These are phyloP conservation scores for Kluyveromyces aestuarii DNA, from an alignment of 805 yeast species.

Conservation along the genomic window DNA sequence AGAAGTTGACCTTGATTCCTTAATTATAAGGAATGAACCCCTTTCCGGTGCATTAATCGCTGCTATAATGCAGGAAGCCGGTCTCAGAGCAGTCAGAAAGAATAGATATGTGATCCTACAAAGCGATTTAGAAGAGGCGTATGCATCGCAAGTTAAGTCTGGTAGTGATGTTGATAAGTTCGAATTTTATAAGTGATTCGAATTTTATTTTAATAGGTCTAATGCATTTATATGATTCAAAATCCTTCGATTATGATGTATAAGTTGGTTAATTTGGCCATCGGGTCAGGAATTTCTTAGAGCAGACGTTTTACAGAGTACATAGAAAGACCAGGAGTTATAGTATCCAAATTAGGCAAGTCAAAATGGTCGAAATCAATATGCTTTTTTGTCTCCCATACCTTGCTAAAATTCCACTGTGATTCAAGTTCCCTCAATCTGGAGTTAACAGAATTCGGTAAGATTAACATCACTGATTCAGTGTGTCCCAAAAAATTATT, in stretches of 20 bases:
- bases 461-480: slow-evolving; percentile 8
- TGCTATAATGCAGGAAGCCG: slow-evolving; percentile 99
- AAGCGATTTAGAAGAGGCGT: slow-evolving; percentile 95
- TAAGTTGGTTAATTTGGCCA: not conserved
- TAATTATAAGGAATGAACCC: slow-evolving; percentile 93
- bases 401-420: slow-evolving; percentile 1
- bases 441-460: slow-evolving; percentile 20
- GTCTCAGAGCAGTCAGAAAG: slow-evolving; percentile 95
- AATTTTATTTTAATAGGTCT: not conserved
- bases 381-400: slow-evolving; percentile 40
- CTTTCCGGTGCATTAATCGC: slow-evolving; percentile 96
- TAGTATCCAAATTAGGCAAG: slow-evolving; percentile 33
- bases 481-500: slow-evolving; percentile 7
- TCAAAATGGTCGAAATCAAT: slow-evolving; percentile 73
- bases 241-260: not conserved
- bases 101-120: slow-evolving; percentile 95
- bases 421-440: slow-evolving; percentile 9
- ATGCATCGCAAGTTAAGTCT: slow-evolving; percentile 91
- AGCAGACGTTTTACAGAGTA: slow-evolving; percentile 29
- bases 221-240: not conserved
- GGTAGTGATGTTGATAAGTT: slow-evolving; percentile 94
- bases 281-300: not conserved
- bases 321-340: slow-evolving; percentile 57
- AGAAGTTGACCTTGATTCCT: slow-evolving; percentile 90
- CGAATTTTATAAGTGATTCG: slow-evolving; percentile 77